Evolutionary conservation across 164 flowering plant species (phyloP).

Genomic region (Vitis riparia): DNA sequence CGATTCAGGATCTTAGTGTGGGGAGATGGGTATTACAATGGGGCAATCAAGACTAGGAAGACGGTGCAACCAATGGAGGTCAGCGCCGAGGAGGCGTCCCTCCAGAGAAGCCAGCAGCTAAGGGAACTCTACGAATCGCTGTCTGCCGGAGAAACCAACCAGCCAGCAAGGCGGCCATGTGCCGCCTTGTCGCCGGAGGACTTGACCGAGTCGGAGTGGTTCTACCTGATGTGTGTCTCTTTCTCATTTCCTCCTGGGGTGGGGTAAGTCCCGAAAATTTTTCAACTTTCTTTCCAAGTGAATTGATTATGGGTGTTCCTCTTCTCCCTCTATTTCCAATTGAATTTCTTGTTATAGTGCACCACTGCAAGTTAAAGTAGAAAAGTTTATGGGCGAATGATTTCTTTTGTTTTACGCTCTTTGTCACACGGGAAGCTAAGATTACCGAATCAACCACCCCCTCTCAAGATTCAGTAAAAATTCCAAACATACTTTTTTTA

Average conservation of each 20-base stretch:
- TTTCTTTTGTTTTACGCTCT: conserved; percentile 10
- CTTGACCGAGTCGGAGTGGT: conserved; percentile 96
- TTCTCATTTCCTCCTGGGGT: conserved; percentile 84
- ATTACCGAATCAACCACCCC: no score
- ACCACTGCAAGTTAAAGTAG: conserved; percentile 6
- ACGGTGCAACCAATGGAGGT: conserved; percentile 93
- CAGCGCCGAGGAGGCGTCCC: conserved; percentile 78
- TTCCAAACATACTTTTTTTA: not conserved
- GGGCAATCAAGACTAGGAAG: conserved; percentile 93
- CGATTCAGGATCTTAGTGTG: conserved; percentile 62
- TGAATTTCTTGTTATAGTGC: conserved; percentile 1
- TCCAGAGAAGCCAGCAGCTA: conserved; percentile 88
- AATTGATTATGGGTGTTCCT: no score
- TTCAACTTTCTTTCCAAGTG: not conserved
- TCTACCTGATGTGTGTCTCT: conserved; percentile 93
- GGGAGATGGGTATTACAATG: conserved; percentile 96
- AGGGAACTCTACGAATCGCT: conserved; percentile 84
- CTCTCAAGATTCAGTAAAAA: not conserved
- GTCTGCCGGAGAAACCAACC: conserved; percentile 70
- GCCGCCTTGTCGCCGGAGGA: conserved; percentile 95
- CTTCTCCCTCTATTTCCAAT: no score
- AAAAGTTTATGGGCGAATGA: not conserved
- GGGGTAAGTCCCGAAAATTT: conserved; percentile 50
- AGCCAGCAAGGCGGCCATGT: conserved; percentile 67
- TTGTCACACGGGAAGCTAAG: not conserved